Evolutionary conservation across 1,139 yeast genomes (phyloP), one percentile per base, ranked within the genome.

Genomic region (Suhomyces yuchorum): DNA sequence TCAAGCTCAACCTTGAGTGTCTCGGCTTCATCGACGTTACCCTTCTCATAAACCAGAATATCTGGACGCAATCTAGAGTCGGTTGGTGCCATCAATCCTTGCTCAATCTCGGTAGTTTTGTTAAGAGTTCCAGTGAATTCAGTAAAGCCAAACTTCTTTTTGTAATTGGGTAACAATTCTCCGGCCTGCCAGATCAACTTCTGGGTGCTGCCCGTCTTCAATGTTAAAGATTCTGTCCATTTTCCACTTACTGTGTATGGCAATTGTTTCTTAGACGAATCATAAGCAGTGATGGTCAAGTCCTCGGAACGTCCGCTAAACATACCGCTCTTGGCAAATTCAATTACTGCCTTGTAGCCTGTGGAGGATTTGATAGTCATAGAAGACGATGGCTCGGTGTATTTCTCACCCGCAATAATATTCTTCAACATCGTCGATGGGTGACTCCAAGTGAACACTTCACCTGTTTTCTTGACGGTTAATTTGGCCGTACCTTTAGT

Each of bases 11-110:
- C 66, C 62, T 93, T 93, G 52, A 81, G 56, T 1, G 54, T 58
- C 61, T 92, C 97, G 0, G 98, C 97, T 43, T 71, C 68, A 14
- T 81, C 88, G 8, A 85, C 68, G 18, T 82, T 70, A 2, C 95
- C 95, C 19, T 75, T 61, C 60, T 90, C 96, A 57, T 90, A 90
- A 6, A 75, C 70, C 40, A 80, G 71, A 60, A 90, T 81, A 65
- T 93, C 99, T 0, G 97, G 98, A 60, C 99, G 80, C 40, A 84
- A 67, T 61, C 99, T 80, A 3, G 97, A 87, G 63, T 93, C 99
- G 0, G 96, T 89, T 5, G 92, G 93, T 3, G 98, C 85, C 43
- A 92, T 58, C 1, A 65, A 52, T 11, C 75, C 85, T 32, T 78
- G 63, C 62, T 90, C 97, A 24, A 92, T 68, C 3, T 66, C 71